A percentile compares a stretch with the other conserved stretches of the same genome.
These are phyloP conservation scores for Apiotrichum mycotoxinovorans DNA, from an alignment of 1,284 basidiomycete species.

Conservation along the genomic window DNA sequence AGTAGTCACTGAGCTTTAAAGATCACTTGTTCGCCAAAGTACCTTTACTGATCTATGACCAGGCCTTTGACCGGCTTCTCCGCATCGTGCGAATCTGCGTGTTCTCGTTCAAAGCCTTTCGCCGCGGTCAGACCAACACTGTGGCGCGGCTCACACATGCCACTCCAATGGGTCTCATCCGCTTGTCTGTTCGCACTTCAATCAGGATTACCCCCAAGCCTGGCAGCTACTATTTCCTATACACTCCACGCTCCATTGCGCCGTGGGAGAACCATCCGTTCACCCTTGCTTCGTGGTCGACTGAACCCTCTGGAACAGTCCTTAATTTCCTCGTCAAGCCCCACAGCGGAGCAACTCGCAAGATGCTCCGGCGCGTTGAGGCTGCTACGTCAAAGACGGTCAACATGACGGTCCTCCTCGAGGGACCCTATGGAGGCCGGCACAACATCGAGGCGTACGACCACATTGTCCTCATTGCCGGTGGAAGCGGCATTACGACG, in stretches of 20 bases:
- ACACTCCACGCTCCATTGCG: slow-evolving; percentile 18
- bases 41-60: neutral
- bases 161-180: slow-evolving; percentile 14
- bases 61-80: slow-evolving; percentile 5
- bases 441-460: slow-evolving; percentile 18
- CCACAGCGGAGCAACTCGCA: slow-evolving; percentile 20
- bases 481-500: slow-evolving; percentile 30
- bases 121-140: neutral
- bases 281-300: slow-evolving; percentile 20
- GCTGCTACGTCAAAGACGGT: neutral
- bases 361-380: slow-evolving; percentile 5
- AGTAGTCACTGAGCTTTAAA: slow-evolving; percentile 3
- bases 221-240: slow-evolving; percentile 32
- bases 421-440: slow-evolving; percentile 35
- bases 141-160: neutral
- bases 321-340: slow-evolving; percentile 27
- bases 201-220: slow-evolving; percentile 18
- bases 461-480: slow-evolving; percentile 25
- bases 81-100: slow-evolving; percentile 18
- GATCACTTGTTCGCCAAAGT: no score
- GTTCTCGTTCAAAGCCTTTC: slow-evolving; percentile 17
- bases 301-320: neutral
- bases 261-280: slow-evolving; percentile 36
- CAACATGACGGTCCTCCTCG: slow-evolving; percentile 20
- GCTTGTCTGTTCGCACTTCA: slow-evolving; percentile 21